phyloP scores from a whole-genome alignment of 345 rosid genomes.

The Dovyalis caffra region DNA sequence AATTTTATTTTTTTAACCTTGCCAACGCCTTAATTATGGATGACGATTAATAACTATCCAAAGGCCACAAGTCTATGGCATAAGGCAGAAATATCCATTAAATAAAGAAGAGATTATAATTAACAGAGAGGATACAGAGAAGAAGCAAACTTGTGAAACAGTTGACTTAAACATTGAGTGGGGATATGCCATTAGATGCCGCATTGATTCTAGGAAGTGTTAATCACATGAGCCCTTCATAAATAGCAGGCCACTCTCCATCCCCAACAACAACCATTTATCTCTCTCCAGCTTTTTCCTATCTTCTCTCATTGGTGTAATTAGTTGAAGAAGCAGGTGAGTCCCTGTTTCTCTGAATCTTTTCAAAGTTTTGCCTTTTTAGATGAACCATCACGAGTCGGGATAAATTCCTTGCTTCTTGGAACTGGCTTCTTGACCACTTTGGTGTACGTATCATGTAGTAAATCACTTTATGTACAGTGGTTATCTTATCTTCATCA shows the following conservation, averaged over 20 bases:
- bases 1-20: too few species aligned
- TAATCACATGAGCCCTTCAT: background rate
- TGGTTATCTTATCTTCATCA: background rate
- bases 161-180: background rate
- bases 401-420: background rate
- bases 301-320: background rate
- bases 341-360: constrained; percentile 1
- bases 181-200: constrained; percentile 6
- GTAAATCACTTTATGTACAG: background rate
- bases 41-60: too few species aligned
- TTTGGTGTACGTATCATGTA: background rate
- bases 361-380: background rate
- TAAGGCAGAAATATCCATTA: background rate
- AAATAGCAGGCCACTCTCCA: background rate
- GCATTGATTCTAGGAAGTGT: background rate
- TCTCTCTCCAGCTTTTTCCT: background rate
- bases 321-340: constrained; percentile 6
- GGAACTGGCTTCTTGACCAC: background rate
- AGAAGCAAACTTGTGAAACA: background rate
- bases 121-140: background rate
- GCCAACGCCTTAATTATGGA: too few species aligned
- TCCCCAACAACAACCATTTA: background rate
- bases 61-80: too few species aligned
- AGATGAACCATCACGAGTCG: background rate
- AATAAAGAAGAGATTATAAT: background rate